Base-by-base conservation (phyloP, 306 rosid genomes). In the Adenanthera pavonina region DNA sequence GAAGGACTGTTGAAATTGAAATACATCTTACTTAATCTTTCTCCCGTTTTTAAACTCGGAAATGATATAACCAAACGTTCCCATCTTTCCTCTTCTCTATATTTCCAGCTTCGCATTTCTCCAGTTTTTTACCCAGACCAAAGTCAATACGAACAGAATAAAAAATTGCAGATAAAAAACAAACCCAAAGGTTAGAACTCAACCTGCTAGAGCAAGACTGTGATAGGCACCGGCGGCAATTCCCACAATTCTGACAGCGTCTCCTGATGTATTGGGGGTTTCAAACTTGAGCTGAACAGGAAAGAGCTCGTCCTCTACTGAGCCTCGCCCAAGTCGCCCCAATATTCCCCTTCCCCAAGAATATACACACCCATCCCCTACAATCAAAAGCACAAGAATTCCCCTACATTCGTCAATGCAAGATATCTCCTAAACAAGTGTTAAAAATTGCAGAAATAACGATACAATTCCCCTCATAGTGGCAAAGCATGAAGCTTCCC, bases 301-400 rank as follows among this genome's bases (percentile, higher is more conserved):
- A 3, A 30, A 84, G 56, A 82, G 77, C 84, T 89, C 84, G 41
- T 95, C 99, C 14, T 86, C 81, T 77, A 90, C 91, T 14, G 92
- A 81, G 4, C 89, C 97, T 36, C 82, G 87, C 1, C 99, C 99
- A 69, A 95, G 95, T 5, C 97, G 80, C 68, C 99, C 97, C 81
- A 95, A 84, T 92, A 88, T 90, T 69, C 99, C 97, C 85, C 89
- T 90, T 60, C 99, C 99, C 99, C 99, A 95, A n/a, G 92, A 86
- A 74, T 86, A 93, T 25, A 95, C 91, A 20, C 89, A 57, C 3
- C 97, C 97, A 82, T 95, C 92, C 40, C 89, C 97, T 94, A 43
- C 77, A 84, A 38, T 51, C 40, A 69, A 8, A 69, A 44, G 46
- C 38, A 51, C n/a, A 3, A 16, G 14, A 49, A 49, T 69, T 46